phyloP scores from a whole-genome alignment of 768 basidiomycete genomes.

The Boletus bicolor region DNA sequence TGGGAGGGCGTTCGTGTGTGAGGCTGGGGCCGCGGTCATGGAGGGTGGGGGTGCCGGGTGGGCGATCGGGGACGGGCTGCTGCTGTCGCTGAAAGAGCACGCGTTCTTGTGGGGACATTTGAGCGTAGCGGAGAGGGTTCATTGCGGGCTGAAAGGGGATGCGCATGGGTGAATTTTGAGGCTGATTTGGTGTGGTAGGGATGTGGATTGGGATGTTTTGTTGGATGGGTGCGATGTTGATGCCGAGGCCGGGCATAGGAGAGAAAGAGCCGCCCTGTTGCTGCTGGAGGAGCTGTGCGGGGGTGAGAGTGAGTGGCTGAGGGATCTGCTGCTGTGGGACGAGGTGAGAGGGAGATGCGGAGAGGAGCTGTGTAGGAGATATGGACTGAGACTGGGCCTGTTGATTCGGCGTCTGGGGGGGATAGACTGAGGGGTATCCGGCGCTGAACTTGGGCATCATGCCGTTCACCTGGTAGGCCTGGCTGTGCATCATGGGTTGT shows the following conservation, averaged over 20 bases:
- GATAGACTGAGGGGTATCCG: constrained; percentile 11
- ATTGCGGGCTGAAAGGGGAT: constrained; percentile 13
- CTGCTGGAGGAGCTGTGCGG: constrained; percentile 36
- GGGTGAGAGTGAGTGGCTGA: constrained; percentile 31
- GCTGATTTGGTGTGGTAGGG: constrained; percentile 16
- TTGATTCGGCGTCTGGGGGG: constrained; percentile 3
- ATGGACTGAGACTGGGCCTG: constrained; percentile 20
- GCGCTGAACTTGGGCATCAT: constrained; percentile 12
- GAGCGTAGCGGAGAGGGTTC: constrained; percentile 26
- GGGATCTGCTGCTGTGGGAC: constrained; percentile 16
- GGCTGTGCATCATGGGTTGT: constrained; percentile 15
- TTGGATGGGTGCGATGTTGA: not conserved
- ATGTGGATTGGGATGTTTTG: constrained; percentile 18
- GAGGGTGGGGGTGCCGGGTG: constrained; percentile 17
- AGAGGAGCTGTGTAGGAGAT: constrained; percentile 13
- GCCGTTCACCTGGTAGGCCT: constrained; percentile 17
- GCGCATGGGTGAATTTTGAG: constrained; percentile 24
- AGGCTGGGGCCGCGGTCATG: constrained; percentile 23
- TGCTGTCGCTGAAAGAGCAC: constrained; percentile 29
- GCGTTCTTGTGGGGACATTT: constrained; percentile 31
- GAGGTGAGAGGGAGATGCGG: constrained; percentile 18
- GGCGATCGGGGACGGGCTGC: constrained; percentile 20
- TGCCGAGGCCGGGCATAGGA: constrained; percentile 3
- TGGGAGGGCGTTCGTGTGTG: constrained; percentile 25
- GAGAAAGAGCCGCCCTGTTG: constrained; percentile 25